A percentile compares a stretch with the other conserved stretches of the same genome.
phyloP scores from a whole-genome alignment of 1,284 basidiomycete genomes.

The Stereum hirsutum region DNA sequence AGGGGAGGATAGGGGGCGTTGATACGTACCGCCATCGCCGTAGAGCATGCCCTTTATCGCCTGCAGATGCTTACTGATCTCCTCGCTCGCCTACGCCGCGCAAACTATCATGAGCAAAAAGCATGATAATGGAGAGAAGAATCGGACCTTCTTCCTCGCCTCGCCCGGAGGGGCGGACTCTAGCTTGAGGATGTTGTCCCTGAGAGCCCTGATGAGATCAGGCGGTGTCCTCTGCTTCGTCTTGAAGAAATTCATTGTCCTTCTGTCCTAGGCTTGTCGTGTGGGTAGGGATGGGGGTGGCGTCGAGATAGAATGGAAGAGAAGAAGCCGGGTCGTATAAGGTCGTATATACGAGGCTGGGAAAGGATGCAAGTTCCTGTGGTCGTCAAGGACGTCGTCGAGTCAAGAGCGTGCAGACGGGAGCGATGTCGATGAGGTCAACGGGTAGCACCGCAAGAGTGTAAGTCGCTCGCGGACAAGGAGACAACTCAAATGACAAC shows the following conservation, averaged over 20 bases:
- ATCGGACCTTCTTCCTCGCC: slow-evolving; percentile 65
- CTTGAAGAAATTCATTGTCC: slow-evolving; percentile 98
- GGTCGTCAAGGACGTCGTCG: too few species aligned
- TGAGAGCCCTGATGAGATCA: slow-evolving; percentile 73
- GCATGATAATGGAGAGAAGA: slow-evolving; percentile 1
- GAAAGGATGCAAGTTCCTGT: too few species aligned
- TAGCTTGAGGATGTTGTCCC: slow-evolving; percentile 71
- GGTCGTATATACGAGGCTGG: too few species aligned
- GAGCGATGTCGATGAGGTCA: too few species aligned
- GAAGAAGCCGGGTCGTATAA: too few species aligned
- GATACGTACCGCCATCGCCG: slow-evolving; percentile 75
- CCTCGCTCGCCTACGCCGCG: slow-evolving; percentile 64
- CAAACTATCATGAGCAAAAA: background rate
- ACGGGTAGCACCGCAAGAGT: too few species aligned
- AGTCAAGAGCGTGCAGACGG: too few species aligned
- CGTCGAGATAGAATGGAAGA: background rate
- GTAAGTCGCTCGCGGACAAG: too few species aligned
- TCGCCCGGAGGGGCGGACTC: slow-evolving; percentile 73
- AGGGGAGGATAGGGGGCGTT: slow-evolving; percentile 6
- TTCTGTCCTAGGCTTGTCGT: too few species aligned
- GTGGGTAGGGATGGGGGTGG: background rate
- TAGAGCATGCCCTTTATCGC: slow-evolving; percentile 84
- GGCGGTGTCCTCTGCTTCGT: slow-evolving; percentile 79
- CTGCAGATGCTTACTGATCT: slow-evolving; percentile 82
- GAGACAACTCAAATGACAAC: too few species aligned